These are phyloP conservation scores for Leccinum broughii DNA, from an alignment of 768 basidiomycete genomes.

Conservation along the genomic window DNA sequence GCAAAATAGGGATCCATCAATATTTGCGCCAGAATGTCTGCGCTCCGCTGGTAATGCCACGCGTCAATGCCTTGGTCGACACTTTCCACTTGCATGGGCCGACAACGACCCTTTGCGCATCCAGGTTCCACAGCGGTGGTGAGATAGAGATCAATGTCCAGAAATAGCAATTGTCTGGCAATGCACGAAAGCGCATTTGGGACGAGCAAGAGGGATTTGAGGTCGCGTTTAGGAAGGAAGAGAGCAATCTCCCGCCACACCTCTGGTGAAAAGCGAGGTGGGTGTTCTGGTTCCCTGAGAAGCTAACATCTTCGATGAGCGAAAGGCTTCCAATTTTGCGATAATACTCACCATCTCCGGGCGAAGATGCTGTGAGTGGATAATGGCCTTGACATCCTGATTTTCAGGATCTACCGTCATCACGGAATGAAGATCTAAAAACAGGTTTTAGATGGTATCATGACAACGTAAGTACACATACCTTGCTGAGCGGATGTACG, in stretches of 20 bases:
- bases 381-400: conserved; percentile 64
- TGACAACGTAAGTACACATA: conserved; percentile 22
- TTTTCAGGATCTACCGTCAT: conserved; percentile 66
- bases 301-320: conserved; percentile 21
- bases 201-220: conserved; percentile 62
- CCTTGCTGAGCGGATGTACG: conserved; percentile 68
- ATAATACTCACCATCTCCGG: conserved; percentile 53
- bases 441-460: conserved; percentile 7
- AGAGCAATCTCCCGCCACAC: conserved; percentile 71
- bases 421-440: conserved; percentile 64
- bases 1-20: conserved; percentile 63
- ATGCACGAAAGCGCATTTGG: conserved; percentile 68
- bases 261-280: conserved; percentile 62
- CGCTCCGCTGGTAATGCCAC: conserved; percentile 58
- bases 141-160: conserved; percentile 64
- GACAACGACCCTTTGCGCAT: conserved; percentile 14
- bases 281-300: conserved; percentile 40
- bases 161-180: conserved; percentile 66
- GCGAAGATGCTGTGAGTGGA: conserved; percentile 48
- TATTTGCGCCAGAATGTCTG: conserved; percentile 68
- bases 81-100: conserved; percentile 11
- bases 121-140: conserved; percentile 36
- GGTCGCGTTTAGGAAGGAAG: conserved; percentile 62
- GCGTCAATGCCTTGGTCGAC: conserved; percentile 40
- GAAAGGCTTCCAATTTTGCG: not conserved